Evolutionary conservation across 192 early-diverging fungal species (phyloP).

Genomic region (Cetraspora pellucida): DNA sequence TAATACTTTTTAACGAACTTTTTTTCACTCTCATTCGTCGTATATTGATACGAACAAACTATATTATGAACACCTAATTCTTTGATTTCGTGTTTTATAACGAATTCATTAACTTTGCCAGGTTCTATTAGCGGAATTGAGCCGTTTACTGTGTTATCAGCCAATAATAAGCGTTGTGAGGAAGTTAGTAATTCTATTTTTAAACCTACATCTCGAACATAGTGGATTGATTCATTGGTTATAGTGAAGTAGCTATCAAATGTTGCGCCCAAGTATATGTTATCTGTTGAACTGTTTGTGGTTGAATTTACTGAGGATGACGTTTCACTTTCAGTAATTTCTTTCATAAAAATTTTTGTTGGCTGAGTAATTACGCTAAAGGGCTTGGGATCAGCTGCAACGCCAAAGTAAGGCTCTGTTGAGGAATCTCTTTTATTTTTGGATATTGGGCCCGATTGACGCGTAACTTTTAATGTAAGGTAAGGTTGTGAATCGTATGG

Average conservation of each 20-base stretch:
- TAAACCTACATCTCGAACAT: conserved; percentile 73
- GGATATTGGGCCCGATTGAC: neutral
- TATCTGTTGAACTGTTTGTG: conserved; percentile 68
- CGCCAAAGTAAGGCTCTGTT: neutral
- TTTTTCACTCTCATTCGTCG: conserved; percentile 64
- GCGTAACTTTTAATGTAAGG: neutral
- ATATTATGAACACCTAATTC: conserved; percentile 92
- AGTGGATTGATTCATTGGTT: conserved; percentile 76
- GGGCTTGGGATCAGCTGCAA: neutral
- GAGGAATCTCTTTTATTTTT: neutral
- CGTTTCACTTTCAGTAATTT: neutral
- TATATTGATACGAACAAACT: conserved; percentile 84
- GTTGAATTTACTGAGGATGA: neutral
- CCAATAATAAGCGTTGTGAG: conserved; percentile 75
- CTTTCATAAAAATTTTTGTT: neutral
- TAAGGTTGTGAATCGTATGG: neutral
- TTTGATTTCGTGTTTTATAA: conserved; percentile 93
- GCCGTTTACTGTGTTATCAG: conserved; percentile 54
- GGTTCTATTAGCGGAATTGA: conserved; percentile 60
- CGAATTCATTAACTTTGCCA: conserved; percentile 70
- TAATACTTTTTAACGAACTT: conserved; percentile 87
- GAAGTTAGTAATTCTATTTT: conserved; percentile 87
- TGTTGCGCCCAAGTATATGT: conserved; percentile 94
- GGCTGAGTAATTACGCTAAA: neutral
- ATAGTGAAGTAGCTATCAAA: conserved; percentile 85